A percentile compares a stretch with the other conserved stretches of the same genome.
Evolutionary conservation across 306 rosid species (phyloP).

Genomic region (Casuarina equisetifolia): DNA sequence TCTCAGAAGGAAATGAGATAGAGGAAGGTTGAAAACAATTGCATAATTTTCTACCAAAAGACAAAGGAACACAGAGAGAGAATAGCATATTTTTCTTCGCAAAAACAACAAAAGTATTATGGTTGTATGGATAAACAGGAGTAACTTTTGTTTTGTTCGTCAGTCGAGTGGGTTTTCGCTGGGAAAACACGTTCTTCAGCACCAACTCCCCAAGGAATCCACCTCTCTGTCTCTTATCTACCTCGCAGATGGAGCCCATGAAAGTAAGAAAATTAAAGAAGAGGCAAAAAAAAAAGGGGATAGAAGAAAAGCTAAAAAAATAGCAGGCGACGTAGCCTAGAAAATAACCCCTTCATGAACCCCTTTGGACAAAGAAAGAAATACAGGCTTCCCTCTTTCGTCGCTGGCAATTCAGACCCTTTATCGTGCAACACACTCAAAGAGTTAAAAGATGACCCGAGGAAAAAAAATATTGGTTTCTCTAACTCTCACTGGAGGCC

Average conservation of each 20-base stretch:
- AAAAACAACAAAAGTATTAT: no score
- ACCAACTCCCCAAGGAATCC: no score
- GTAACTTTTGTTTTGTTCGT: conserved; percentile 8
- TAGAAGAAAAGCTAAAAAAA: conserved; percentile 38
- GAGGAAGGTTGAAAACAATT: no score
- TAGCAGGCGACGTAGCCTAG: conserved; percentile 16
- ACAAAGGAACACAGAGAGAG: background rate
- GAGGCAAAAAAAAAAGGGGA: conserved; percentile 25
- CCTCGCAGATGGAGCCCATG: conserved; percentile 54
- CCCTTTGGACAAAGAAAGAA: conserved; percentile 21
- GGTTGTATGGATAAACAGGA: background rate
- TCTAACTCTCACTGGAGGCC: background rate
- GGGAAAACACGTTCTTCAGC: conserved; percentile 15
- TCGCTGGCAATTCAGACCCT: conserved; percentile 52
- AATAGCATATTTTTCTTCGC: no score
- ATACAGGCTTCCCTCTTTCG: conserved; percentile 30
- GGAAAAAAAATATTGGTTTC: background rate
- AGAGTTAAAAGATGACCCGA: conserved; percentile 20
- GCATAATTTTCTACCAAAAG: background rate
- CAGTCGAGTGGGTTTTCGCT: conserved; percentile 32
- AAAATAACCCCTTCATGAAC: conserved; percentile 5
- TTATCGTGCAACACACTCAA: conserved; percentile 47
- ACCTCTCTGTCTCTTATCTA: background rate
- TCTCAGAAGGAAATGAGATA: background rate
- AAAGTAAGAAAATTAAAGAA: conserved; percentile 42